Conservation (phyloP, 257 asterid species). For the Solanum bulbocastanum region DNA sequence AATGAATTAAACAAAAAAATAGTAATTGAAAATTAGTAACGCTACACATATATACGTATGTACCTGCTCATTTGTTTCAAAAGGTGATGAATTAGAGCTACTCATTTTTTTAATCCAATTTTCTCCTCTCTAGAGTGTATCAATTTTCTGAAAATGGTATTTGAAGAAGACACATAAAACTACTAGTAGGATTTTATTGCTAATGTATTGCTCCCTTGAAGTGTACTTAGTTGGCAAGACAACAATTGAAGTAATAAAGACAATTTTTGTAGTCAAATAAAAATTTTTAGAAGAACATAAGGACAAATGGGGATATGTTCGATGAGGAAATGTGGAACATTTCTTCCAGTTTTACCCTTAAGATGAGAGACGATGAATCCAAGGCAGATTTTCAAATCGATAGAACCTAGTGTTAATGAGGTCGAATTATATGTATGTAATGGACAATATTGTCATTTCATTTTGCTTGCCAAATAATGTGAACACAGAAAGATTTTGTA, state of each 20-base stretch:
- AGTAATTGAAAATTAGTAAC: not conserved
- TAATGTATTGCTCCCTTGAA: not conserved
- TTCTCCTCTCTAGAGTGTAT: not conserved
- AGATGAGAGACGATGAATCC: not conserved
- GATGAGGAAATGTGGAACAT: not conserved
- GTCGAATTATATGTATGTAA: not conserved
- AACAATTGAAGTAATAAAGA: not conserved
- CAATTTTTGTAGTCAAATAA: not conserved
- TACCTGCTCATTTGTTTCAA: not conserved
- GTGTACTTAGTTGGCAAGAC: not conserved
- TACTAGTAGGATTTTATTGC: not conserved
- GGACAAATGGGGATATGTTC: not conserved
- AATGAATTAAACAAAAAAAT: not conserved
- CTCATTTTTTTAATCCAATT: not conserved
- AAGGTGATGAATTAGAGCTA: not conserved
- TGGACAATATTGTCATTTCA: not conserved
- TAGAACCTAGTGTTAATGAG: not conserved
- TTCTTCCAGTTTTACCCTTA: not conserved
- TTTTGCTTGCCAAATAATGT: not conserved
- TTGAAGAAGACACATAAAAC: not conserved
- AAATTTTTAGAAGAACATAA: not conserved
- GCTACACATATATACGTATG: not conserved
- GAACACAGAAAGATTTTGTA: not conserved
- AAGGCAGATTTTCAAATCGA: not conserved
- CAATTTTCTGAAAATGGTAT: not conserved